Base-by-base conservation (phyloP, 2,329 filamentous ascomycete species). In the Claviceps quebecensis region DNA sequence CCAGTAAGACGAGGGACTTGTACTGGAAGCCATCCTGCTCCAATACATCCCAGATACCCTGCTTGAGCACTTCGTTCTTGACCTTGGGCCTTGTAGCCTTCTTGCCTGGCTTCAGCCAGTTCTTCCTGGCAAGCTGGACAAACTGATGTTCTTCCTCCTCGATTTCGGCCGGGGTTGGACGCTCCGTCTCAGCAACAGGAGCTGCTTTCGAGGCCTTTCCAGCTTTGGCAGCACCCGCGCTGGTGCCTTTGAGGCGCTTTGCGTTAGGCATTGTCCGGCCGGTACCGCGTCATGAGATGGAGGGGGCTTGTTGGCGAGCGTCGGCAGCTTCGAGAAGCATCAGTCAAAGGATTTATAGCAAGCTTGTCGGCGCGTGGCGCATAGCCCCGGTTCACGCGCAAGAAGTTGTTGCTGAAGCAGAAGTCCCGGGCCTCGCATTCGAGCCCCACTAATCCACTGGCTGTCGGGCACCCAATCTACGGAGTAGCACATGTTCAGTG, bases 41-140 rank as follows among this genome's bases (percentile, higher is more conserved):
- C 59, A 98, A 71, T 51, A 81, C 76, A 66, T 94, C 87, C 89
- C 91, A 98, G 53, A 98, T 83, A 61, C 87, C 81, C 59, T 81
- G 79, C 71, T 94, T 95, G 62, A 98, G 70, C 46, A 94, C 80
- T 56, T 94, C 85, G 48, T 87, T 91, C 68, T 87, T 86, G 69
- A 87, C 83, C 68, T 83, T 86, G 61, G 79, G 71, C 63, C 83
- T 87, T 47, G 77, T 68, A 29, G 76, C 60, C 62, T 77, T 80
- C 63, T 74, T 79, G 23, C 77, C 71, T 8, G 73, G 59, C 64
- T 84, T 84, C 55, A 95, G 72, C 93, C 93, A 98, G 68, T 91
- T 78, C 67, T 86, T 82, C 62, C 83, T 80, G 55, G 93, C 93
- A 57, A 96, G 73, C 65, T 85, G 78, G 60, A 84, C 81, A 69